Evolutionary conservation across 192 early-diverging fungal genomes (phyloP).

Genomic region (Martensiomyces pterosporus): DNA sequence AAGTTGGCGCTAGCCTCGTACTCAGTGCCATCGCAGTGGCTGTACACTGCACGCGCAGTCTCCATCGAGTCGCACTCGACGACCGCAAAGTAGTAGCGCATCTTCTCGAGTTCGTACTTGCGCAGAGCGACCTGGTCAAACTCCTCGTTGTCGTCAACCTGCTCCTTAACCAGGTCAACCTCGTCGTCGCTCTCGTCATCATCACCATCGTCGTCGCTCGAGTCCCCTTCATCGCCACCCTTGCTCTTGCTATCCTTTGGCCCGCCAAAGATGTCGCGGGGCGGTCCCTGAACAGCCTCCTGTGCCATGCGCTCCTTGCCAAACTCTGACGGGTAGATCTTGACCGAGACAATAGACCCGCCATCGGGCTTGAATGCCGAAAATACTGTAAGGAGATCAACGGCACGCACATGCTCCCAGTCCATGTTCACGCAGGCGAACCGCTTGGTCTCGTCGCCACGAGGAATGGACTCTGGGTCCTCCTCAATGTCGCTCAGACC

Average conservation of each 20-base stretch:
- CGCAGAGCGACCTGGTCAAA: conserved; percentile 81
- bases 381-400: conserved; percentile 83
- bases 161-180: conserved; percentile 35
- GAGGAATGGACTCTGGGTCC: conserved; percentile 53
- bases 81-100: conserved; percentile 93
- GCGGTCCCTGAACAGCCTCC: conserved; percentile 42
- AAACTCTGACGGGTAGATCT: conserved; percentile 75
- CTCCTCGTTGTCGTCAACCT: conserved; percentile 63
- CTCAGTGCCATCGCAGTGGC: conserved; percentile 86
- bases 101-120: conserved; percentile 86
- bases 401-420: conserved; percentile 89
- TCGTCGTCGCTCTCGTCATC: conserved; percentile 14
- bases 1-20: conserved; percentile 88
- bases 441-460: conserved; percentile 61
- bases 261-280: conserved; percentile 32
- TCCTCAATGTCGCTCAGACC: conserved; percentile 56
- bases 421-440: conserved; percentile 92
- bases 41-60: conserved; percentile 77
- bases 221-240: conserved; percentile 9
- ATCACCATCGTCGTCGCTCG: conserved; percentile 30
- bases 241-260: conserved; percentile 21
- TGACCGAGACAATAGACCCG: conserved; percentile 68
- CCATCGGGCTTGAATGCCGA: conserved; percentile 74
- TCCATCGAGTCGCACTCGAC: conserved; percentile 83
- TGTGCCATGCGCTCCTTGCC: conserved; percentile 64